A percentile compares a stretch with the other conserved stretches of the same genome.
phyloP scores from a whole-genome alignment of 116 monocot genomes.

The Papilionanthe hybrid region DNA sequence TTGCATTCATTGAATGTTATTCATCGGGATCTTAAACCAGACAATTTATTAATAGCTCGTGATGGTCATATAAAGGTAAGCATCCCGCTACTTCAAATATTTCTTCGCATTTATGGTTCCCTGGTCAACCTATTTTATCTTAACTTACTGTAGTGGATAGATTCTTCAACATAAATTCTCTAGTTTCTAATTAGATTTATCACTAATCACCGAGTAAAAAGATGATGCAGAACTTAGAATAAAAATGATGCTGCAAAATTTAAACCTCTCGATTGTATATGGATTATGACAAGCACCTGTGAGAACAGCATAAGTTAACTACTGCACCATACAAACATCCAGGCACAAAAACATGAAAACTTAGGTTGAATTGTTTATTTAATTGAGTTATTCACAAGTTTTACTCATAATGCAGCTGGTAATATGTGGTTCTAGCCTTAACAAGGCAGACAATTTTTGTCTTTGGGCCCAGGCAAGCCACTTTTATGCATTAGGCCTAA shows the following conservation, averaged over 20 bases:
- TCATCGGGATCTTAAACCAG: slow-evolving; percentile 97
- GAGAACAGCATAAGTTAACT: not conserved
- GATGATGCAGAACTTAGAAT: not conserved
- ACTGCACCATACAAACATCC: not conserved
- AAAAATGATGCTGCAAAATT: not conserved
- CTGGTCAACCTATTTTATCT: not conserved
- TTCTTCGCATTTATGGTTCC: not conserved
- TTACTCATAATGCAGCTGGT: not conserved
- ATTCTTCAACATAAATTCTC: not conserved
- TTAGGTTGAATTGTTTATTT: not conserved
- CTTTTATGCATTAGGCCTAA: not conserved
- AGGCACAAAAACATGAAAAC: not conserved
- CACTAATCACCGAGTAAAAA: not conserved
- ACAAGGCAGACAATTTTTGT: not conserved
- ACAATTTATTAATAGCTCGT: slow-evolving; percentile 86
- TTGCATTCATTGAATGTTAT: slow-evolving; percentile 88
- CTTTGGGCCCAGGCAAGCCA: not conserved
- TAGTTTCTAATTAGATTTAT: not conserved
- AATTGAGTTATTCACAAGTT: not conserved
- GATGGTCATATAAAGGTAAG: slow-evolving; percentile 94
- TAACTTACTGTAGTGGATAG: not conserved
- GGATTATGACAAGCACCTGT: not conserved
- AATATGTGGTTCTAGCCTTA: not conserved
- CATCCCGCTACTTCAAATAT: slow-evolving; percentile 1
- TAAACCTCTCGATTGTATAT: not conserved